Evolutionary conservation across 352 stramenopile species (phyloP), one percentile per base, ranked within the genome.

Genomic region (Blastocystis sp.): DNA sequence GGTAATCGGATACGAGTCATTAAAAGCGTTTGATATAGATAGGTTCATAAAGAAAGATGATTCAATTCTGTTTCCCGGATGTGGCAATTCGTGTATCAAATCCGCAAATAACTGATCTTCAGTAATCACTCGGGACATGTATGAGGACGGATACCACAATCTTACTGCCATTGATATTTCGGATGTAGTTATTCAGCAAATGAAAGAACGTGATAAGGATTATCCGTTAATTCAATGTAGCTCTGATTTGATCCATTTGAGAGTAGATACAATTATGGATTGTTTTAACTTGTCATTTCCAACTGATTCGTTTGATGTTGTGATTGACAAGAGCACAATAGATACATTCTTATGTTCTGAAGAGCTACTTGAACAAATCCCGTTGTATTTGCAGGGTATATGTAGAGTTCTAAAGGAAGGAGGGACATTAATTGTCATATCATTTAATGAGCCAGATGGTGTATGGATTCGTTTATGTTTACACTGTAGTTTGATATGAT

Each of bases 291-390:
- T 83, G n/a, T 49, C 71, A 1, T 83, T 66, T 65, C 46, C n/a
- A 16, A 0, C 12, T 43, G 35, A 42, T 3, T 52, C 71, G 9
- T 83, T 66, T 51, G 49, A 83, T 63, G 14, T 29, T 16, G 71
- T 66, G 19, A 83, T 83, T 27, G 71, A 83, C n/a, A 83, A 83
- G 35, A 83, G 71, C n/a, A 83, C 51, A 29, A 11, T 83, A 0
- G 71, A 83, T 66, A 83, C 71, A 51, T 83, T 83, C 27, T 21
- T 83, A 29, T 83, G 71, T 11, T 83, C 71, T 7, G 71, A 83
- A 63, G 46, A 63, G n/a, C 12, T 66, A 0, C 58, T 65, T 42
- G 32, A 65, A 35, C 63, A 83, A 14, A 83, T 83, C 29, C 71
- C 71, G 7, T n/a, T 27, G 1, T 83, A 83, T 66, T n/a, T 83